Evolutionary conservation across 2,329 filamentous ascomycete species (phyloP), one percentile per base, ranked within the genome.

Genomic region (Capronia americana): DNA sequence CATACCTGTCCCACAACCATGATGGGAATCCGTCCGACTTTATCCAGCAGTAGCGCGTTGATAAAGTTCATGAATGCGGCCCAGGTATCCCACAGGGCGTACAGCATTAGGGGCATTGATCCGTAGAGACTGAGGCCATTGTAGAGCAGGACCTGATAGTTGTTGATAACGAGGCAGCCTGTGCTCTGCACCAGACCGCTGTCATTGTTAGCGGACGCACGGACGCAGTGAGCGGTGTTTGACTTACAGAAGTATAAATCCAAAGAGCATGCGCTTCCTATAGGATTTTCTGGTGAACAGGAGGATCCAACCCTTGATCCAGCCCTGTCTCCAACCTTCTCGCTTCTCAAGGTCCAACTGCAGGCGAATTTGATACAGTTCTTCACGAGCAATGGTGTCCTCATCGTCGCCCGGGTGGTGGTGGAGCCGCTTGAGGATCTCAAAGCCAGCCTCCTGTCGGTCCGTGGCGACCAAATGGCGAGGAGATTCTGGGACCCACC

Each of bases 101-200:
- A 79, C 20, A 83, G 72, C 10, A 83, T 75, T 23, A 83, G 72
- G 4, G 81, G 80, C 75, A 78, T 77, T 58, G 75, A 76, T 28
- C 74, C 75, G 46, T 67, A 71, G 53, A 78, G 71, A 7, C 81
- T 82, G 0, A 84, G 77, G 1, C 79, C 76, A 17, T 75, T 73
- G 71, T 83, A 84, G 44, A 84, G 79, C 0, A 78, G 75, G 0
- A 79, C 75, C 5, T 79, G 77, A 50, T 82, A 82, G 66, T 79
- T 80, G 59, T 80, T 78, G 55, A 82, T 81, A 2, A 83, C 78
- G 34, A 73, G 70, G 58, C 63, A 65, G 44, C 63, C 63, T 5
- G 63, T 65, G 8, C 32, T 50, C 24, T 67, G 65, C 4, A 67
- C 65, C 23, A 67, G 17, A 20, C 65, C 65, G 32, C 65, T 64